Evolutionary conservation across 2,329 filamentous ascomycete species (phyloP), one percentile per base, ranked within the genome.

Genomic region (Epichloe bromicola): DNA sequence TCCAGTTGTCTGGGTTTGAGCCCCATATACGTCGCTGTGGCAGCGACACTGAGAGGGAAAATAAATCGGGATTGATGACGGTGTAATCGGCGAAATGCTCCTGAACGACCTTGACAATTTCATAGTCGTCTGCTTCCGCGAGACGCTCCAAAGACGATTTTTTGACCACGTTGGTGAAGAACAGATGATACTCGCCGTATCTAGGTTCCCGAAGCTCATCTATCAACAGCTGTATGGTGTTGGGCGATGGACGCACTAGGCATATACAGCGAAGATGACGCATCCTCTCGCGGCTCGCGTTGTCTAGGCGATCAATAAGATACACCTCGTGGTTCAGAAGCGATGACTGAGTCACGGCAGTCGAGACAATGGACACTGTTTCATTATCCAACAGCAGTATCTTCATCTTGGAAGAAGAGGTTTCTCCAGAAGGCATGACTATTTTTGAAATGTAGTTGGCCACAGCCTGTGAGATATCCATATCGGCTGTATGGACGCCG

Each of bases 151-250:
- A 75, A 0, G 91, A 87, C 2, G 93, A 97, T 69, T 98, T 98
- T 94, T 94, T 95, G 63, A 93, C 84, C 53, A 98, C 86, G 66
- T 98, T 98, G 74, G 89, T 97, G 67, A 98, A 95, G 68, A 94
- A 96, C 51, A 98, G 79, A 63, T 95, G 82, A 69, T 98, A 98
- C 71, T 98, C 93, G 57, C 93, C 91, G 61, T 98, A 98, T 65
- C 90, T 96, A 4, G 93, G 94, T 47, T 97, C 91, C 54, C 93
- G 80, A 51, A 98, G 77, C 71, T 98, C 93, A 63, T 98, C 93
- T 59, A 98, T 91, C 49, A 98, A 78, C 55, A 86, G 80, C 64
- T 98, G 90, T 63, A 97, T 89, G 5, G 91, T 94, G 59, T 94
- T 88, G 12, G 91, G 79, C 0, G 91, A 95, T 7, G 93, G 93